Conservation (phyloP, 139 green algal species). For the Asterochloris erici region DNA sequence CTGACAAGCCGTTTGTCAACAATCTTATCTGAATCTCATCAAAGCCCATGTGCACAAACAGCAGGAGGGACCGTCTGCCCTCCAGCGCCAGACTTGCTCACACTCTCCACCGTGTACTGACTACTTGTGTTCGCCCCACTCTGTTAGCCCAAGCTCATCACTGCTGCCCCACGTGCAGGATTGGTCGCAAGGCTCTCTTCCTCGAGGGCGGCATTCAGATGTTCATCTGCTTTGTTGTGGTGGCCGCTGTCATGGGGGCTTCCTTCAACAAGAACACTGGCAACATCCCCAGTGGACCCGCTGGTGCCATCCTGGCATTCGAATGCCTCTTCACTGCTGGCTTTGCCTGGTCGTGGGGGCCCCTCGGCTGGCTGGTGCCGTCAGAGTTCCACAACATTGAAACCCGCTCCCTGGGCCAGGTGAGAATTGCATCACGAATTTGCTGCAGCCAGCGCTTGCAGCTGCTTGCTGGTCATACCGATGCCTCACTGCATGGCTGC, state of each 20-base stretch:
- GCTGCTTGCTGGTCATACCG: no score
- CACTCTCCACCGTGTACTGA: background rate
- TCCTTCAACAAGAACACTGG: constrained; percentile 14
- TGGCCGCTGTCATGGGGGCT: background rate
- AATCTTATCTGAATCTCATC: background rate
- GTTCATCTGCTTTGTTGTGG: background rate
- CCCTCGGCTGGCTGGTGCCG: constrained; percentile 51
- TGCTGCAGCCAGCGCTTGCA: no score
- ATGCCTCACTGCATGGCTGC: no score
- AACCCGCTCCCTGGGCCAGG: background rate
- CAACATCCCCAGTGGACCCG: background rate
- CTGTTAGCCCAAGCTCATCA: no score
- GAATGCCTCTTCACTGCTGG: constrained; percentile 37
- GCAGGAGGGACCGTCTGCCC: background rate
- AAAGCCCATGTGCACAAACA: background rate
- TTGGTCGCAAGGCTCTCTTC: constrained; percentile 6
- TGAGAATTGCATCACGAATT: no score
- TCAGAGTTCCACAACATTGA: constrained; percentile 36
- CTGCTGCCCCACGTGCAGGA: background rate
- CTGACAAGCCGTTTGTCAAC: background rate
- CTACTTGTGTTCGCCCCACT: background rate
- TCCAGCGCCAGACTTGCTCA: background rate
- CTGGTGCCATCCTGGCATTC: constrained; percentile 26
- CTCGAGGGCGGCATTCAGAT: constrained; percentile 2
- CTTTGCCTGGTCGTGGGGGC: constrained; percentile 61